These are phyloP conservation scores for Nitzschia sp. DNA, from an alignment of 108 stramenopile species.

Conservation along the genomic window DNA sequence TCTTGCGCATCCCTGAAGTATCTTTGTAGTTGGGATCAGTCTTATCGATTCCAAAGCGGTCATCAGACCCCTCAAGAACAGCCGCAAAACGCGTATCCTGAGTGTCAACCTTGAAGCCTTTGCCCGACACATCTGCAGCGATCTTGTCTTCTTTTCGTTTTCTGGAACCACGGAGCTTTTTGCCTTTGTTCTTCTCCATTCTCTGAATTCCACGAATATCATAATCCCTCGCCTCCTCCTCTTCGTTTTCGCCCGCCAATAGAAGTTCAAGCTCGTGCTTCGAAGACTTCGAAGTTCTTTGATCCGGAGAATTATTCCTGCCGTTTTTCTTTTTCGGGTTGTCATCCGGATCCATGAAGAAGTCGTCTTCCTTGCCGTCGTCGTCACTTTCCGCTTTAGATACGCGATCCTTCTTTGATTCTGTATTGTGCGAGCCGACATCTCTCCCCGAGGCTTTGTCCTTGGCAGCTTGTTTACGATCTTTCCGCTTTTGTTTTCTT, in stretches of 20 bases:
- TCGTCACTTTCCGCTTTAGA: conserved; percentile 28
- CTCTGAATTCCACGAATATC: conserved; percentile 84
- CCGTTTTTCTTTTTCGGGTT: conserved; percentile 5
- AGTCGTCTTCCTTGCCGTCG: conserved; percentile 41
- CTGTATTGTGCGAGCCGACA: not conserved
- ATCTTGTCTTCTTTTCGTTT: conserved; percentile 80
- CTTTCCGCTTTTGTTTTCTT: conserved; percentile 80
- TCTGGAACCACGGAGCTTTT: conserved; percentile 75
- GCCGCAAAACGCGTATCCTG: conserved; percentile 86
- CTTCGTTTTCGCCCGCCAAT: conserved; percentile 79
- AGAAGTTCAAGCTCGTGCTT: conserved; percentile 70
- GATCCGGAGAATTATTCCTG: conserved; percentile 3
- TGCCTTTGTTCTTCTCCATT: conserved; percentile 75
- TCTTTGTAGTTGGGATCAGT: conserved; percentile 88
- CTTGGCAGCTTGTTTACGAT: conserved; percentile 57
- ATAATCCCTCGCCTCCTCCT: conserved; percentile 71
- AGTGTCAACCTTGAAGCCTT: conserved; percentile 81
- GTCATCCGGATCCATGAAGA: conserved; percentile 43
- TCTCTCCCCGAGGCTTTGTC: conserved; percentile 2
- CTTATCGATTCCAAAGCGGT: conserved; percentile 90
- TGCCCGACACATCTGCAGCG: conserved; percentile 70
- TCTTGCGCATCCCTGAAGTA: conserved; percentile 86
- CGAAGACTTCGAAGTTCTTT: conserved; percentile 15
- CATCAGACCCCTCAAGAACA: conserved; percentile 87
- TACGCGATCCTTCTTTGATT: conserved; percentile 15